phyloP scores from a whole-genome alignment of 345 rosid genomes.

The Sonneratia alba region DNA sequence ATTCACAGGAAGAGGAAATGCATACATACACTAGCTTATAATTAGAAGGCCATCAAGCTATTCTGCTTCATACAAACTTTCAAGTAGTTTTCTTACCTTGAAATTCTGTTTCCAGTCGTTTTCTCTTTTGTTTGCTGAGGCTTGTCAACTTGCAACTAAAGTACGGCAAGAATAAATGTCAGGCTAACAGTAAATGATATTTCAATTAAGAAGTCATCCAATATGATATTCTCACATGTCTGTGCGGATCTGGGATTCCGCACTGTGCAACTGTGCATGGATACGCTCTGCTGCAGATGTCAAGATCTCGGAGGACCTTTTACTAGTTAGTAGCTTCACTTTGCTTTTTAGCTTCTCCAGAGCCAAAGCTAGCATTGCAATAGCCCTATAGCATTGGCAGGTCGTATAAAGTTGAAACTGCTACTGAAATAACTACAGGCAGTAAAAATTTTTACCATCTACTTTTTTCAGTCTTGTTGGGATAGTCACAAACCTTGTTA shows the following conservation, averaged over 20 bases:
- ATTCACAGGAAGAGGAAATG: conserved; percentile 4
- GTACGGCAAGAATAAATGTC: conserved; percentile 5
- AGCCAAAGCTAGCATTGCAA: conserved; percentile 50
- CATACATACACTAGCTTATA: background rate
- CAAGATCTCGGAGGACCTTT: conserved; percentile 69
- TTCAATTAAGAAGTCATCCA: conserved; percentile 3
- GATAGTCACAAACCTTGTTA: conserved; percentile 43
- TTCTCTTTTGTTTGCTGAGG: conserved; percentile 60
- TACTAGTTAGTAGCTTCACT: conserved; percentile 48
- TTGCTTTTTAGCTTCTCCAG: conserved; percentile 61
- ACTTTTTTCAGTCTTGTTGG: background rate
- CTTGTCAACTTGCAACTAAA: conserved; percentile 53
- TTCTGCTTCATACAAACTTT: background rate
- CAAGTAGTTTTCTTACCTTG: conserved; percentile 36
- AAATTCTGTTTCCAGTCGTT: conserved; percentile 58
- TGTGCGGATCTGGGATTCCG: conserved; percentile 56
- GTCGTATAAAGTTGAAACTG: conserved; percentile 19
- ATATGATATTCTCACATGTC: conserved; percentile 46
- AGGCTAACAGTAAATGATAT: background rate
- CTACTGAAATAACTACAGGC: background rate
- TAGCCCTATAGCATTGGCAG: conserved; percentile 40
- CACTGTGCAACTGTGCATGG: conserved; percentile 44
- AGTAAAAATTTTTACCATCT: background rate
- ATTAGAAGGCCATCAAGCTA: background rate
- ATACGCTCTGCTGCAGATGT: conserved; percentile 63